phyloP scores from a whole-genome alignment of 1,284 basidiomycete species.

The Apiotrichum brassicae region DNA sequence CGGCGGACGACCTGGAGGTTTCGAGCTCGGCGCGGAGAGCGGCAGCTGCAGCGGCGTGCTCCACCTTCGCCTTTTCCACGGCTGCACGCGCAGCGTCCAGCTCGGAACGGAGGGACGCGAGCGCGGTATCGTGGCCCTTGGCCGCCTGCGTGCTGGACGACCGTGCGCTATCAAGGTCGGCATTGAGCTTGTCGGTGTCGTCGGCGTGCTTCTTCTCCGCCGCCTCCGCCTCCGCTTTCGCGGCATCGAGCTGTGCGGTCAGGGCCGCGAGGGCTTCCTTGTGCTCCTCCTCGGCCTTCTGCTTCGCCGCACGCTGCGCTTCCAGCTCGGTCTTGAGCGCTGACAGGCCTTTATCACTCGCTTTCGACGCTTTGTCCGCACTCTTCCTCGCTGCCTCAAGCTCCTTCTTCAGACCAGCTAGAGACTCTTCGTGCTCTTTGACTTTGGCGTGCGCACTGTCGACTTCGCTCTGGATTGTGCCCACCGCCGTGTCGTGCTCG shows the following conservation, averaged over 20 bases:
- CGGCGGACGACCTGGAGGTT: neutral
- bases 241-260: neutral
- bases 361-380: neutral
- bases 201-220: neutral
- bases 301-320: neutral
- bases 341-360: neutral
- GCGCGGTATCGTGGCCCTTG: neutral
- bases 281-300: neutral
- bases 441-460: neutral
- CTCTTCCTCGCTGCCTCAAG: constrained; percentile 1
- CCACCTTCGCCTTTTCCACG: neutral
- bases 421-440: constrained; percentile 6
- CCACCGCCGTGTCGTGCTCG: constrained; percentile 5
- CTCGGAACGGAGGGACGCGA: neutral
- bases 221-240: neutral
- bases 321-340: neutral
- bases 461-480: neutral
- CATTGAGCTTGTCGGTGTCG: neutral
- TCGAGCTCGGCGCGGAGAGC: constrained; percentile 3
- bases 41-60: neutral
- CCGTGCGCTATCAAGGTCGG: neutral
- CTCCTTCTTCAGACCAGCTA: constrained; percentile 2
- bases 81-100: neutral
- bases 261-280: neutral
- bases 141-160: neutral